phyloP scores from a whole-genome alignment of 139 green algal genomes.

The Chlamydomonas sphaeroides region DNA sequence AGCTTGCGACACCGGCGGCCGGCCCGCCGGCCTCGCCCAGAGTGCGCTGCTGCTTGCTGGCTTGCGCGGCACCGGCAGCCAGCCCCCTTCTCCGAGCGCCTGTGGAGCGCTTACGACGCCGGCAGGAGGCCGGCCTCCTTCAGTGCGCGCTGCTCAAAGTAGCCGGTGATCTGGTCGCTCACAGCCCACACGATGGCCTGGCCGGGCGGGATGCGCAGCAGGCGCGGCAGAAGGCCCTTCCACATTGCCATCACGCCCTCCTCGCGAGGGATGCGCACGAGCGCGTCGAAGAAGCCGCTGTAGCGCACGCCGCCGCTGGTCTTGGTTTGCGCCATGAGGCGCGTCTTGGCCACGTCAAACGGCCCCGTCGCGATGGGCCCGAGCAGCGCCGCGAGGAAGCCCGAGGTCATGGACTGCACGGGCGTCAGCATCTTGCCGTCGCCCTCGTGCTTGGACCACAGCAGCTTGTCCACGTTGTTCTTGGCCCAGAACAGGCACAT shows the following conservation, averaged over 20 bases:
- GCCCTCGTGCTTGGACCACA: constrained; percentile 88
- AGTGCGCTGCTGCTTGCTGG: too few species aligned
- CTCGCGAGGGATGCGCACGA: constrained; percentile 69
- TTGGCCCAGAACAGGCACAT: constrained; percentile 97
- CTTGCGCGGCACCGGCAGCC: too few species aligned
- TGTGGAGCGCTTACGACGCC: too few species aligned
- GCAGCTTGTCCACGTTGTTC: constrained; percentile 77
- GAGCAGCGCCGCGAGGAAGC: constrained; percentile 88
- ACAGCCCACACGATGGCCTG: constrained; percentile 95
- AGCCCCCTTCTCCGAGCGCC: too few species aligned
- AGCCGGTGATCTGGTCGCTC: constrained; percentile 82
- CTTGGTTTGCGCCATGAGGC: constrained; percentile 89
- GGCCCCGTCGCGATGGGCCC: constrained; percentile 89
- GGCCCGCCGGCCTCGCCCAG: too few species aligned
- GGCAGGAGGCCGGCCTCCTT: neutral
- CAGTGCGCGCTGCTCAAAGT: constrained; percentile 41
- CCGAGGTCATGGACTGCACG: constrained; percentile 84
- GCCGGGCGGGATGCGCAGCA: constrained; percentile 95
- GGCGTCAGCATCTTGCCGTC: constrained; percentile 80
- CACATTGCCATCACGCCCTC: constrained; percentile 90
- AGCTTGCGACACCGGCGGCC: too few species aligned
- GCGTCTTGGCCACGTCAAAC: constrained; percentile 96
- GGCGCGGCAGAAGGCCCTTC: constrained; percentile 88
- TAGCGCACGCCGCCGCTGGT: constrained; percentile 70
- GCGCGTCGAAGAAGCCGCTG: constrained; percentile 84